These are phyloP conservation scores for Aspergillus brasiliensis DNA, from an alignment of 2,329 filamentous ascomycete species.

Conservation along the genomic window DNA sequence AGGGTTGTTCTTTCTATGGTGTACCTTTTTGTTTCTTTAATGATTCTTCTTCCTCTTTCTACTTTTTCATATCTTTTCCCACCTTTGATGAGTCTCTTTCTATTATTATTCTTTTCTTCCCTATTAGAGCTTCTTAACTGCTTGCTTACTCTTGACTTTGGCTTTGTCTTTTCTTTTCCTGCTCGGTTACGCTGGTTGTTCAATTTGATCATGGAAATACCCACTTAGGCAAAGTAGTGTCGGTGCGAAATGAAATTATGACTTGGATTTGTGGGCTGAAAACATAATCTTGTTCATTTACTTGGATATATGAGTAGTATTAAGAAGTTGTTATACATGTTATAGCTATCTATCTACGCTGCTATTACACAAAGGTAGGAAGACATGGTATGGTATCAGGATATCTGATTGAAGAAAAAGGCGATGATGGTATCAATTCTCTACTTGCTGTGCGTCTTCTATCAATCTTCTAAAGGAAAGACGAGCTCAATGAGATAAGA, in stretches of 20 bases:
- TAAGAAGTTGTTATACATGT: too few relatives aligned
- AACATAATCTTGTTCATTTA: not conserved
- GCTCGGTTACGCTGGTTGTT: not conserved
- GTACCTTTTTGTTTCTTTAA: not conserved
- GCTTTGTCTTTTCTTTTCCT: too few relatives aligned
- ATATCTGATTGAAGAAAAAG: not conserved
- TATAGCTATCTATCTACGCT: too few relatives aligned
- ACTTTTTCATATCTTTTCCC: too few relatives aligned
- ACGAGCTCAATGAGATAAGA: constrained; percentile 6
- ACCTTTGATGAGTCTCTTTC: too few relatives aligned
- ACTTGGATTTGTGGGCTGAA: not conserved
- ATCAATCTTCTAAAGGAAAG: constrained; percentile 25
- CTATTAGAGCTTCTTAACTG: too few relatives aligned
- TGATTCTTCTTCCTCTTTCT: too few relatives aligned
- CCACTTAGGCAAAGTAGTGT: constrained; percentile 2
- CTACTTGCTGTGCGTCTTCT: constrained; percentile 25
- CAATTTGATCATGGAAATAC: not conserved
- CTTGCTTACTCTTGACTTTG: too few relatives aligned
- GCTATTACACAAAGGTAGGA: not conserved
- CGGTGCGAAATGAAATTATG: not conserved
- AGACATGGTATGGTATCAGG: not conserved
- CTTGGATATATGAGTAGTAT: too few relatives aligned
- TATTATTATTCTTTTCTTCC: too few relatives aligned
- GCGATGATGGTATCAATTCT: constrained; percentile 26
- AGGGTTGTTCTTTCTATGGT: too few relatives aligned